phyloP scores from a whole-genome alignment of 140 eudicot species.

The Senecio squalidus region DNA sequence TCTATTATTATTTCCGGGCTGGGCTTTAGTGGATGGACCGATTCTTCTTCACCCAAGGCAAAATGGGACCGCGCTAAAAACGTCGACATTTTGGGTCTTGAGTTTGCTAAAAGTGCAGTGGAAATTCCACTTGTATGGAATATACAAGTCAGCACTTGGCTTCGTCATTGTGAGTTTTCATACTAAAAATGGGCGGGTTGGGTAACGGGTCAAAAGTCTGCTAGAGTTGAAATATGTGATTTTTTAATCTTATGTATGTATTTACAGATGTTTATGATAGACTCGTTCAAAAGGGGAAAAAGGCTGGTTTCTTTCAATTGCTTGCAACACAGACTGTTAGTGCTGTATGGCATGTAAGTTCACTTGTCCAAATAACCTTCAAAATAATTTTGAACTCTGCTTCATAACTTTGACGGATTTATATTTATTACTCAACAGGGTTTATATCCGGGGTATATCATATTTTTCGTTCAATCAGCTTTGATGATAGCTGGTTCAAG shows the following conservation, averaged over 20 bases:
- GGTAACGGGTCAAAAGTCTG: not conserved
- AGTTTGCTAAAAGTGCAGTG: slow-evolving; percentile 85
- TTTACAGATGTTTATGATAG: slow-evolving; percentile 85
- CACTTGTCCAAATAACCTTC: not conserved
- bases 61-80: slow-evolving; percentile 80
- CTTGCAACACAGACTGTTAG: slow-evolving; percentile 93
- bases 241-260: not conserved
- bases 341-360: slow-evolving; percentile 97
- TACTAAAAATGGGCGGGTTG: not conserved
- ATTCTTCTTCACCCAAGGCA: slow-evolving; percentile 51
- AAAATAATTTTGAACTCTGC: too few relatives aligned
- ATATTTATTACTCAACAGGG: slow-evolving; percentile 49
- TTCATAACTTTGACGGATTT: too few relatives aligned
- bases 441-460: slow-evolving; percentile 84
- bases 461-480: slow-evolving; percentile 89
- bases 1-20: slow-evolving; percentile 76
- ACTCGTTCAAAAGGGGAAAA: slow-evolving; percentile 73
- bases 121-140: slow-evolving; percentile 83
- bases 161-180: slow-evolving; percentile 73
- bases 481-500: slow-evolving; percentile 91
- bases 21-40: slow-evolving; percentile 93
- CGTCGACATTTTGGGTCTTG: slow-evolving; percentile 86
- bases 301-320: slow-evolving; percentile 87
- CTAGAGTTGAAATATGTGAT: too few relatives aligned
- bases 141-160: slow-evolving; percentile 99